These are phyloP conservation scores for Sporisorium graminicola DNA, from an alignment of 1,284 basidiomycete species.

Conservation along the genomic window DNA sequence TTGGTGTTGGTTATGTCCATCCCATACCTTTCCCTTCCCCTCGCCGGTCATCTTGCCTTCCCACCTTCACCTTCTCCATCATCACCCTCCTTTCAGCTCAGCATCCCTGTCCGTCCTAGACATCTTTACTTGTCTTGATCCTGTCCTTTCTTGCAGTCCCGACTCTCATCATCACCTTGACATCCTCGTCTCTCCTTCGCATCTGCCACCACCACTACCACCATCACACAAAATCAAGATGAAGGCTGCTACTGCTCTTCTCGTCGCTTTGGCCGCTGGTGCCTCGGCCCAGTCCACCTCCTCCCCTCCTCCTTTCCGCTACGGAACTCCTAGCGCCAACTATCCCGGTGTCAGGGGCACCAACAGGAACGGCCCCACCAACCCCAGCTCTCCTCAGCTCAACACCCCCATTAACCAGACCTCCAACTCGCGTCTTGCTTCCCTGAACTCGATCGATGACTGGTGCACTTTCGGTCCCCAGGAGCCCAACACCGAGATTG, in stretches of 20 bases:
- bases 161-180: not conserved
- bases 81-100: not conserved
- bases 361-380: conserved; percentile 59
- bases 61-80: conserved; percentile 11
- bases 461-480: conserved; percentile 69
- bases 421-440: conserved; percentile 62
- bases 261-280: conserved; percentile 39
- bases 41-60: conserved; percentile 7
- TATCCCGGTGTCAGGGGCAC: conserved; percentile 57
- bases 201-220: conserved; percentile 1
- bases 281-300: conserved; percentile 39
- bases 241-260: conserved; percentile 46
- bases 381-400: conserved; percentile 59
- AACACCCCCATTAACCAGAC: conserved; percentile 68
- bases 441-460: conserved; percentile 67
- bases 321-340: conserved; percentile 56
- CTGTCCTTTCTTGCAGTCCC: conserved; percentile 6
- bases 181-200: conserved; percentile 4
- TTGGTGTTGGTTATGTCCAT: not conserved
- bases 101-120: conserved; percentile 9
- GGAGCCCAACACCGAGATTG: conserved; percentile 73
- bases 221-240: conserved; percentile 14
- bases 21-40: not conserved
- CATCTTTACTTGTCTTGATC: conserved; percentile 8
- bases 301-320: conserved; percentile 52